A percentile compares a stretch with the other conserved stretches of the same genome.
Evolutionary conservation across 176 grass and related monocot species (phyloP).

Genomic region (Rhynchospora tenuis): DNA sequence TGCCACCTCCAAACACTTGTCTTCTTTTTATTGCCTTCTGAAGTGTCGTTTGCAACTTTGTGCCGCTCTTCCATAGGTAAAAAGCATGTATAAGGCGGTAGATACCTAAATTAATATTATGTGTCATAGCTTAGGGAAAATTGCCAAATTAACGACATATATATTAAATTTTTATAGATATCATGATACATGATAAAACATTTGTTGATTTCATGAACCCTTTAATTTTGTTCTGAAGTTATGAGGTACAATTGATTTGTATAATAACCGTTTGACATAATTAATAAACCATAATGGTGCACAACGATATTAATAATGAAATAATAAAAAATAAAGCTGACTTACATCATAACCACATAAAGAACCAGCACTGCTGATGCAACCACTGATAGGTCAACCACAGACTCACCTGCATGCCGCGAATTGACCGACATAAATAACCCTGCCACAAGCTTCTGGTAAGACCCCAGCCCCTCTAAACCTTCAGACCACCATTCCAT

Average conservation of each 20-base stretch:
- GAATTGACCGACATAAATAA: constrained; percentile 72
- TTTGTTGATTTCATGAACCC: neutral
- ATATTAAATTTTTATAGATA: neutral
- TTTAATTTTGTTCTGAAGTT: too few species aligned
- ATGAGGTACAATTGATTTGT: neutral
- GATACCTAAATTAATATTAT: constrained; percentile 37
- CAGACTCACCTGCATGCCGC: constrained; percentile 54
- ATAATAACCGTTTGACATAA: neutral
- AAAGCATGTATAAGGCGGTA: constrained; percentile 62
- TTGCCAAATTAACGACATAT: neutral
- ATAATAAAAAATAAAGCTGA: neutral
- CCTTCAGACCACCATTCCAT: constrained; percentile 66
- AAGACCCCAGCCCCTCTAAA: constrained; percentile 31
- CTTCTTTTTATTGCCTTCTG: constrained; percentile 10
- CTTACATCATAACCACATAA: constrained; percentile 76
- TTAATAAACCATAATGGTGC: neutral
- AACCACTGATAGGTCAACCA: constrained; percentile 44
- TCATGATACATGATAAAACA: neutral
- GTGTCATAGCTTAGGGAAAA: neutral
- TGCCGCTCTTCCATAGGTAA: constrained; percentile 14
- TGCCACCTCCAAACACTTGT: constrained; percentile 19
- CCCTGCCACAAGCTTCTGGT: constrained; percentile 52
- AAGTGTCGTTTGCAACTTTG: neutral
- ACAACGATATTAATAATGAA: neutral
- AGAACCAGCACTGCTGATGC: constrained; percentile 55